Conservation (phyloP, 1,284 basidiomycete species). For the Farysia itapuensis region DNA sequence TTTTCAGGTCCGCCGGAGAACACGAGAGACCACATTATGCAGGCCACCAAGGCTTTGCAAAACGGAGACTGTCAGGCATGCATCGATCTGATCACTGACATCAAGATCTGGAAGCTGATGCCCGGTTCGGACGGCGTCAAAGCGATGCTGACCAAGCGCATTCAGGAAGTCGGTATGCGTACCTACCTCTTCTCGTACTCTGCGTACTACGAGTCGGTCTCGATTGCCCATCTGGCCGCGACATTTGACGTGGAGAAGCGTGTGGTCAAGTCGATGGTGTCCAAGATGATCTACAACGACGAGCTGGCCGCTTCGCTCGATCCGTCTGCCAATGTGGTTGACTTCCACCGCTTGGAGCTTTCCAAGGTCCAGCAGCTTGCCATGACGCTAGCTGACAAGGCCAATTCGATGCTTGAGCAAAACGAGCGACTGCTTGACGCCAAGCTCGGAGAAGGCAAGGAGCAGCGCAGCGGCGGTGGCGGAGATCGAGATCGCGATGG, state of each 20-base stretch:
- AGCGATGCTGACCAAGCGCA: constrained; percentile 92
- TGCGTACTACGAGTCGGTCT: constrained; percentile 87
- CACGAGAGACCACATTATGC: constrained; percentile 98
- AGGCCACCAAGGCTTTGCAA: constrained; percentile 94
- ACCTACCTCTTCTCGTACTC: constrained; percentile 99
- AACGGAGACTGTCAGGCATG: constrained; percentile 96
- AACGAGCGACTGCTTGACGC: constrained; percentile 92
- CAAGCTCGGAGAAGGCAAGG: constrained; percentile 70
- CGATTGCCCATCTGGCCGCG: constrained; percentile 78
- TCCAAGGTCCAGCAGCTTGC: constrained; percentile 62
- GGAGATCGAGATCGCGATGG: constrained; percentile 39
- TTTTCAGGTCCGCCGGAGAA: constrained; percentile 99
- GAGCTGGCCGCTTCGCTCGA: constrained; percentile 92
- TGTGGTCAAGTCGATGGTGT: constrained; percentile 85
- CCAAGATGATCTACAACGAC: constrained; percentile 99
- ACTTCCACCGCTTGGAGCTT: constrained; percentile 85
- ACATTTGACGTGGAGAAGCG: constrained; percentile 82
- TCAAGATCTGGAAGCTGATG: constrained; percentile 98
- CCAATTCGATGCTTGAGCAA: constrained; percentile 83
- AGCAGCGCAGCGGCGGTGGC: constrained; percentile 23
- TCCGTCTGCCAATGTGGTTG: constrained; percentile 77
- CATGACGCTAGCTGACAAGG: constrained; percentile 75
- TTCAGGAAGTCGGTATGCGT: constrained; percentile 94
- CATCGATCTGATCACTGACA: constrained; percentile 85
- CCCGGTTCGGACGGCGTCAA: constrained; percentile 82